Evolutionary conservation across 768 basidiomycete genomes (phyloP).

Genomic region (Agrocybe pediades): DNA sequence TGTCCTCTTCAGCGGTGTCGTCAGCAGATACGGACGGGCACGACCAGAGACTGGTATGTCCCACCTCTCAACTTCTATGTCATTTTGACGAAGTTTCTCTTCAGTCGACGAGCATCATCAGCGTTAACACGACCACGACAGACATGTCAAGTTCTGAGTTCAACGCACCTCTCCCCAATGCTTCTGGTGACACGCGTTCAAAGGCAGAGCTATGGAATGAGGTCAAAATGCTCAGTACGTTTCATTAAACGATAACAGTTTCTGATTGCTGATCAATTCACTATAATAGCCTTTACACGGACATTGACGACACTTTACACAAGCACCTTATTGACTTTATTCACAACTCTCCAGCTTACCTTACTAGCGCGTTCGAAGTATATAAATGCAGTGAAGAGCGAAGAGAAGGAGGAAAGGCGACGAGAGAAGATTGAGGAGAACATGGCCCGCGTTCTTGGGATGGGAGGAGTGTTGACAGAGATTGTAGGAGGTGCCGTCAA

Average conservation of each 20-base stretch:
- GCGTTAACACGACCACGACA: conserved; percentile 21
- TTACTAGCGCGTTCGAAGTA: conserved; percentile 84
- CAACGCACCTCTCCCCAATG: background rate
- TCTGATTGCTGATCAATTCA: background rate
- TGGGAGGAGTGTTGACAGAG: background rate
- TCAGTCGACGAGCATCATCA: conserved; percentile 36
- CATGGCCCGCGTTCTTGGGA: conserved; percentile 25
- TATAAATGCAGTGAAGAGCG: conserved; percentile 62
- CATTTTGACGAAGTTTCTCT: background rate
- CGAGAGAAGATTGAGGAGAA: conserved; percentile 46
- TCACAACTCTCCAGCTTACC: conserved; percentile 85
- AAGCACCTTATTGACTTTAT: conserved; percentile 80
- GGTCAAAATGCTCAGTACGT: conserved; percentile 82
- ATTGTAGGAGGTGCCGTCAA: conserved; percentile 11
- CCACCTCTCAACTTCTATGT: conserved; percentile 6
- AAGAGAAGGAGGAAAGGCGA: conserved; percentile 59
- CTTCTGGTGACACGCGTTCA: conserved; percentile 41
- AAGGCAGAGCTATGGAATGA: conserved; percentile 91
- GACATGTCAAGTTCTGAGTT: conserved; percentile 28
- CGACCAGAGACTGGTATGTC: conserved; percentile 17
- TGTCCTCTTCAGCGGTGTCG: conserved; percentile 10
- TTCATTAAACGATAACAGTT: background rate
- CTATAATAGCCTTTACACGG: conserved; percentile 68
- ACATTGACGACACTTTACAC: conserved; percentile 87
- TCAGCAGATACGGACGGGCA: conserved; percentile 4